These are phyloP conservation scores for Arctostaphylos glauca DNA, from an alignment of 148 eudicot genomes.

Conservation along the genomic window DNA sequence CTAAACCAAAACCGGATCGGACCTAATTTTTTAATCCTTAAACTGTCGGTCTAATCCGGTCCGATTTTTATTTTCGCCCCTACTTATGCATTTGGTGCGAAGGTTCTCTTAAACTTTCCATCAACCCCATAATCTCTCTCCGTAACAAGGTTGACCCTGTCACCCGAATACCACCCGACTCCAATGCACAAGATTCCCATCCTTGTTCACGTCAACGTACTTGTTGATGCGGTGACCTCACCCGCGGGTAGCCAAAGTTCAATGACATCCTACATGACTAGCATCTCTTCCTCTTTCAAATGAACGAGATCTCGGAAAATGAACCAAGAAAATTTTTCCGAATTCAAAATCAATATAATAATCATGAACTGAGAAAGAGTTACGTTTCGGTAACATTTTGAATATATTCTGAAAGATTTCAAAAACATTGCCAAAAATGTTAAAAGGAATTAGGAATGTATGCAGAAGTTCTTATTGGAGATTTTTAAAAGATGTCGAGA, in stretches of 20 bases:
- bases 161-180: conserved; percentile 97
- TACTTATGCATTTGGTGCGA: too few species aligned
- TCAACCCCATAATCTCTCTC: conserved; percentile 94
- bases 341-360: conserved; percentile 59
- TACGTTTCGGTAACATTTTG: not conserved
- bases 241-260: conserved; percentile 97
- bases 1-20: too few species aligned
- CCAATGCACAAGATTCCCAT: conserved; percentile 90
- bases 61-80: too few species aligned
- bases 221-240: conserved; percentile 85
- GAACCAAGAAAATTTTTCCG: too few species aligned
- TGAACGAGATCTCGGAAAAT: conserved; percentile 67
- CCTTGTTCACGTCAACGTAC: conserved; percentile 81
- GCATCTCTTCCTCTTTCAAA: conserved; percentile 88
- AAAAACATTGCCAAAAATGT: not conserved
- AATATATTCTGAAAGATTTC: not conserved
- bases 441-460: not conserved
- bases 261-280: conserved; percentile 78
- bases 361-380: not conserved
- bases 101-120: conserved; percentile 85
- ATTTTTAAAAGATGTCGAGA: too few species aligned
- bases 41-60: too few species aligned
- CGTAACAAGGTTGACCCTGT: conserved; percentile 95
- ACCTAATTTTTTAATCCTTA: too few species aligned
- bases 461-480: not conserved